These are phyloP conservation scores for Macaranga tanarius DNA, from an alignment of 441 rosid species.

Conservation along the genomic window DNA sequence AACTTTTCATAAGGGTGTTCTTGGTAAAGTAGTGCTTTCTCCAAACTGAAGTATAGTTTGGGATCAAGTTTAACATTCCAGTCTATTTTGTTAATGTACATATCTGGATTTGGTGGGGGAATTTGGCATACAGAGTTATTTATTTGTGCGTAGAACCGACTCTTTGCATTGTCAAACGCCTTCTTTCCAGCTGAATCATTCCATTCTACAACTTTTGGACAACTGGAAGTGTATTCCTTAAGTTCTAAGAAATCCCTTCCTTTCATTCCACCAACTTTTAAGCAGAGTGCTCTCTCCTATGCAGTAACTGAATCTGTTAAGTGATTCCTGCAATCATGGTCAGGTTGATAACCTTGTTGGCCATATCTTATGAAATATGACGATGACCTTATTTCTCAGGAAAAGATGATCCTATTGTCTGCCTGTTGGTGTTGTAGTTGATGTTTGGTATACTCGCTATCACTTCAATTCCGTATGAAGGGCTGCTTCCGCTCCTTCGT, in stretches of 20 bases:
- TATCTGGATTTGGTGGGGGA: constrained; percentile 7
- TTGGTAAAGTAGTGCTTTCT: not conserved
- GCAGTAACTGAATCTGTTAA: not conserved
- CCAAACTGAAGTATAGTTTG: not conserved
- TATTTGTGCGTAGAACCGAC: constrained; percentile 6
- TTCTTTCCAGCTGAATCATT: constrained; percentile 18
- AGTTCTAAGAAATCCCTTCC: not conserved
- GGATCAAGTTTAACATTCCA: constrained; percentile 8
- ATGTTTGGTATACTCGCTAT: no score
- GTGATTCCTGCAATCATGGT: not conserved
- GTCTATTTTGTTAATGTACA: constrained; percentile 15
- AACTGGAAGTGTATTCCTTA: not conserved
- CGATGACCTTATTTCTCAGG: not conserved
- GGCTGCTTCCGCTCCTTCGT: no score
- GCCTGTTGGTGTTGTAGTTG: no score
- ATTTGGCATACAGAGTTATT: not conserved
- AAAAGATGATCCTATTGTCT: not conserved
- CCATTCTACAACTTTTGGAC: not conserved
- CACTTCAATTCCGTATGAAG: no score
- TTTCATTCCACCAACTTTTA: not conserved
- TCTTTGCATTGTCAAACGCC: constrained; percentile 9
- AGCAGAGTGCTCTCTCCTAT: constrained; percentile 16
- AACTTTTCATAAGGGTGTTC: not conserved
- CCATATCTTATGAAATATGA: not conserved
- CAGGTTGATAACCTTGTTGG: not conserved